phyloP scores from a whole-genome alignment of 805 yeast species.

The Ogataea trehalophila region DNA sequence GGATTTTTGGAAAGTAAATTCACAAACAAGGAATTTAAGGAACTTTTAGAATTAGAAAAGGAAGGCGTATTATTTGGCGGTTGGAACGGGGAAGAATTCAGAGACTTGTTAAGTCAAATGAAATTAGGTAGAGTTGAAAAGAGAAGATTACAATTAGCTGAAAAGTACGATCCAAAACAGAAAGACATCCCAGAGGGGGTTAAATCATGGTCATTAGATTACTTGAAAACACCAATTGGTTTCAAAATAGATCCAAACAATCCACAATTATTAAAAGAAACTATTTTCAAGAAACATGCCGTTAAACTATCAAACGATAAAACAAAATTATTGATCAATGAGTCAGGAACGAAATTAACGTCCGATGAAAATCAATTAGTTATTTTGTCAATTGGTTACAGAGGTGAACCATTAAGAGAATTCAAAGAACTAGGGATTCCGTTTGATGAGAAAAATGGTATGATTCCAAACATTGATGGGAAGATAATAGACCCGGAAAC shows the following conservation, averaged over 20 bases:
- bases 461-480: conserved; percentile 43
- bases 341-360: conserved; percentile 32
- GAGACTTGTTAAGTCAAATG: conserved; percentile 25
- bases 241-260: conserved; percentile 37
- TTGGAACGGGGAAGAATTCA: conserved; percentile 35
- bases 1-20: conserved; percentile 84
- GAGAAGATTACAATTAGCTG: conserved; percentile 59
- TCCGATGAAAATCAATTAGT: conserved; percentile 54
- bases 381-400: conserved; percentile 80
- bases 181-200: background rate
- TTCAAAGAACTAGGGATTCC: conserved; percentile 45
- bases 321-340: conserved; percentile 27
- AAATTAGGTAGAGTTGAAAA: conserved; percentile 51
- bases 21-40: conserved; percentile 88
- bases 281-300: conserved; percentile 46
- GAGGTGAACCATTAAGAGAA: conserved; percentile 60
- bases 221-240: conserved; percentile 59
- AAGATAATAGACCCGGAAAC: conserved; percentile 30
- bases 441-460: conserved; percentile 41
- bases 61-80: conserved; percentile 46
- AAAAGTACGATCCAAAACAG: conserved; percentile 37
- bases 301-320: conserved; percentile 33
- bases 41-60: conserved; percentile 56
- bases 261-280: conserved; percentile 35
- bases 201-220: conserved; percentile 61